phyloP scores from a whole-genome alignment of 208 protist species.

The Leishmania guyanensis region DNA sequence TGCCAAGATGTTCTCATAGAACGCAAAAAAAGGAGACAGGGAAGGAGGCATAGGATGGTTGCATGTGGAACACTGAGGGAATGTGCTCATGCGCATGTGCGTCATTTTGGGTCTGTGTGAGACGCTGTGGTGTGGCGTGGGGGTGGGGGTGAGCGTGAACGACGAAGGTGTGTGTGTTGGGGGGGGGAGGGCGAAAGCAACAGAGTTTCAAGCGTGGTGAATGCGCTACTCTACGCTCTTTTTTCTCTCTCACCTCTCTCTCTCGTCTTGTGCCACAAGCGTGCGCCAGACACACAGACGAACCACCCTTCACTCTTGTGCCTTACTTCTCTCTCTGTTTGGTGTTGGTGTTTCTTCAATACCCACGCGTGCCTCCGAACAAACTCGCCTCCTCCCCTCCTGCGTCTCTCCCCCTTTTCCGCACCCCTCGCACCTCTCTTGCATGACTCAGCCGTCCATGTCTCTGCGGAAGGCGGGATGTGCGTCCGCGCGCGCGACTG shows the following conservation, averaged over 20 bases:
- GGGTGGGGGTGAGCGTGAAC: neutral
- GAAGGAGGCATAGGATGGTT: neutral
- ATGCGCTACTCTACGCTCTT: neutral
- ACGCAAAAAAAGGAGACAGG: neutral
- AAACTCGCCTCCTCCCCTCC: neutral
- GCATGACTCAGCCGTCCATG: neutral
- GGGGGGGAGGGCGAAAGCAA: neutral
- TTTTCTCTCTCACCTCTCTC: neutral
- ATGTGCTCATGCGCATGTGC: neutral
- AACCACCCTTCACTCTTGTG: neutral
- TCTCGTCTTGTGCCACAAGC: neutral
- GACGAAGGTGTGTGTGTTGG: neutral
- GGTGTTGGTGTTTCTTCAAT: neutral
- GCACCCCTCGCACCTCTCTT: neutral
- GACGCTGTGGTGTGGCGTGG: neutral
- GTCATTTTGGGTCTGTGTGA: neutral
- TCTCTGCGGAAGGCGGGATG: too few species aligned
- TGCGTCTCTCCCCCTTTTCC: conserved; percentile 10
- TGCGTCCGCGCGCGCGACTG: too few species aligned
- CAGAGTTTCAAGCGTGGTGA: neutral
- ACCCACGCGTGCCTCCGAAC: neutral
- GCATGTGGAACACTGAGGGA: neutral
- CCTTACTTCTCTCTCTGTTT: neutral
- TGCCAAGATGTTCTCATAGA: conserved; percentile 62
- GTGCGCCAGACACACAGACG: neutral